These are phyloP conservation scores for Xerocomus minutiporus DNA, from an alignment of 1,284 basidiomycete genomes.

Conservation along the genomic window DNA sequence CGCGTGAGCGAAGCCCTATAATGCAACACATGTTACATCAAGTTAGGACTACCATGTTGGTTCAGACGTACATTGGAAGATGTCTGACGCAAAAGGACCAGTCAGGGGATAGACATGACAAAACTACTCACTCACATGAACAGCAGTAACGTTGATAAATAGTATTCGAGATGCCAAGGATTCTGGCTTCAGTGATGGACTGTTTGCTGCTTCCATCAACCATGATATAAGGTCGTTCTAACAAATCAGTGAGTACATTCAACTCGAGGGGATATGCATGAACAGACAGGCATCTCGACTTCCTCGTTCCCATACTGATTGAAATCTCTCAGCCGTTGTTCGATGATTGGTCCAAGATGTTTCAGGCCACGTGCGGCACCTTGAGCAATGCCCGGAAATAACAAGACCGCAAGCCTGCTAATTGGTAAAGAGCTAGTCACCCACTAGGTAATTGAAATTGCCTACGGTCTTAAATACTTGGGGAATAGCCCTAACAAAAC, in stretches of 20 bases:
- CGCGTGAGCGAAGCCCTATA: constrained; percentile 32
- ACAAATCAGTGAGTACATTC: constrained; percentile 18
- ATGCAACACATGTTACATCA: background rate
- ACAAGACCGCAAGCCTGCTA: background rate
- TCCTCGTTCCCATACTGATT: constrained; percentile 35
- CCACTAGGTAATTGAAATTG: background rate
- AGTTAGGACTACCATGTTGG: background rate
- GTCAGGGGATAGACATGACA: background rate
- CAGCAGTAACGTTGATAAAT: constrained; percentile 22
- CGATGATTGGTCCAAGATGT: constrained; percentile 34
- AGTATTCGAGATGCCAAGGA: constrained; percentile 34
- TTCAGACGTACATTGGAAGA: constrained; percentile 8
- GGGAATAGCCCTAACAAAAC: constrained; percentile 36
- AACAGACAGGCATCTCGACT: constrained; percentile 37
- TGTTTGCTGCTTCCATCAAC: constrained; percentile 40
- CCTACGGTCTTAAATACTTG: constrained; percentile 36
- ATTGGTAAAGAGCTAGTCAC: background rate
- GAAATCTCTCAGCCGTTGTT: constrained; percentile 32
- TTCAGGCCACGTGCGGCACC: constrained; percentile 12
- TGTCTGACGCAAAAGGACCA: background rate
- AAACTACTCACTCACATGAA: background rate
- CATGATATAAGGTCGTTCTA: constrained; percentile 41
- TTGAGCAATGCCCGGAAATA: background rate
- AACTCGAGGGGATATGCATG: constrained; percentile 18
- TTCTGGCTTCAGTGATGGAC: constrained; percentile 26